Conservation (phyloP, 495 filamentous ascomycete species). For the Elaphomyces granulatus region DNA sequence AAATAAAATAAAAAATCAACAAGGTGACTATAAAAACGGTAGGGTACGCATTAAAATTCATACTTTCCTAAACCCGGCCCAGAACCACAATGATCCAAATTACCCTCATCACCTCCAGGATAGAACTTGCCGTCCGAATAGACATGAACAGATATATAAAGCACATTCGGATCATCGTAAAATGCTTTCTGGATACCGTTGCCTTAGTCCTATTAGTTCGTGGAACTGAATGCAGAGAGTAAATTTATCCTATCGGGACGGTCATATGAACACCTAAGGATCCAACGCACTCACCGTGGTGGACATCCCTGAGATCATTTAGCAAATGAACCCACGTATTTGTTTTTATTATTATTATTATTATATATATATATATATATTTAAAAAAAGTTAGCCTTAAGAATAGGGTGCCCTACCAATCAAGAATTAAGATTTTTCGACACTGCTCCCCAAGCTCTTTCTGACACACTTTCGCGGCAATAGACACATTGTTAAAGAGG, state of each 20-base stretch:
- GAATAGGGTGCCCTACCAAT: slow-evolving; percentile 57
- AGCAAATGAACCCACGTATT: too few relatives aligned
- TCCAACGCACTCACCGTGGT: slow-evolving; percentile 35
- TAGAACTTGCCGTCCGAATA: slow-evolving; percentile 75
- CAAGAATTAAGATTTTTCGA: slow-evolving; percentile 80
- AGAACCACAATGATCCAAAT: slow-evolving; percentile 59
- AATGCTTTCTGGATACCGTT: slow-evolving; percentile 97
- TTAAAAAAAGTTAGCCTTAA: slow-evolving; percentile 18
- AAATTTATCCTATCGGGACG: background rate
- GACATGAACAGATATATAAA: slow-evolving; percentile 96
- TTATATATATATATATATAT: too few relatives aligned
- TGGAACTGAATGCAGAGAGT: too few relatives aligned
- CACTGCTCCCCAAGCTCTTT: slow-evolving; percentile 57
- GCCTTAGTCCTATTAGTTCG: slow-evolving; percentile 30
- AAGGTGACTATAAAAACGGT: too few relatives aligned
- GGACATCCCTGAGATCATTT: slow-evolving; percentile 38
- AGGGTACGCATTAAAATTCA: too few relatives aligned
- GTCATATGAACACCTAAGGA: background rate
- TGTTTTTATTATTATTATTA: too few relatives aligned
- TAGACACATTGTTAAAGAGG: slow-evolving; percentile 90
- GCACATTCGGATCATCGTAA: slow-evolving; percentile 82
- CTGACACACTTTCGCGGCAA: slow-evolving; percentile 76
- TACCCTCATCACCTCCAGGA: slow-evolving; percentile 59
- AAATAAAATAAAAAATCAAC: slow-evolving; percentile 4
- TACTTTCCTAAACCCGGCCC: slow-evolving; percentile 58